These are phyloP conservation scores for Candida methanosorbosa DNA, from an alignment of 805 yeast species.

Conservation along the genomic window DNA sequence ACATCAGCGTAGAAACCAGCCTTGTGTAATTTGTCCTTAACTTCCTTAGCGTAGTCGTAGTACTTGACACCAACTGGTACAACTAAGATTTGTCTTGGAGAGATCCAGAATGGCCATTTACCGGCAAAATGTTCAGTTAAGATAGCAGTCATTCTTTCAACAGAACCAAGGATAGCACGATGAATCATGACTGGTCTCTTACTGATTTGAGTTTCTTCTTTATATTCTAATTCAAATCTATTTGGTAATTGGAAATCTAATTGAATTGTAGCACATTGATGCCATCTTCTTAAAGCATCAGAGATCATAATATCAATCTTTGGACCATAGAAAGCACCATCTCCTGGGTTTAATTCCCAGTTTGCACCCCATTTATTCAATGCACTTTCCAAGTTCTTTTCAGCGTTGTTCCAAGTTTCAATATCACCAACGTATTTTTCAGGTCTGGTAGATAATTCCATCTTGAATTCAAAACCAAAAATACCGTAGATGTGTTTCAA, in stretches of 20 bases:
- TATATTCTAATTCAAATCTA: constrained; percentile 85
- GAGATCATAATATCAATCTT: constrained; percentile 94
- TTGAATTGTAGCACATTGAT: constrained; percentile 98
- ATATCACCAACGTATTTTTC: constrained; percentile 93
- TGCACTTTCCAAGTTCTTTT: constrained; percentile 72
- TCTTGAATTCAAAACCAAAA: constrained; percentile 90
- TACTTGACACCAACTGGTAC: constrained; percentile 96
- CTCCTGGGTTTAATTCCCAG: constrained; percentile 95
- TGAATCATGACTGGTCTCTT: constrained; percentile 98
- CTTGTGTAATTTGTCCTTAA: constrained; percentile 57
- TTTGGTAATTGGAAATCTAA: constrained; percentile 96
- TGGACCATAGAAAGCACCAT: constrained; percentile 95
- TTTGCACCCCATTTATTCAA: constrained; percentile 78
- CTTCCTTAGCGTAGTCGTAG: constrained; percentile 80
- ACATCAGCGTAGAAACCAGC: constrained; percentile 88
- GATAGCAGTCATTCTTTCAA: constrained; percentile 98
- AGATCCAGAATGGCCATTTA: constrained; percentile 99
- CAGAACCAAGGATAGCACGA: constrained; percentile 96
- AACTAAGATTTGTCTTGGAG: constrained; percentile 96
- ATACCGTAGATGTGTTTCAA: constrained; percentile 79
- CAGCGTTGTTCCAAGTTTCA: constrained; percentile 92
- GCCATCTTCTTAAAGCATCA: constrained; percentile 94
- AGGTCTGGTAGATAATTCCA: constrained; percentile 96
- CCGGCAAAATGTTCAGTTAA: constrained; percentile 98
- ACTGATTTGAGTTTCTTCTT: constrained; percentile 47